Conservation (phyloP, 768 basidiomycete genomes). For the Amanita fuliginea region DNA sequence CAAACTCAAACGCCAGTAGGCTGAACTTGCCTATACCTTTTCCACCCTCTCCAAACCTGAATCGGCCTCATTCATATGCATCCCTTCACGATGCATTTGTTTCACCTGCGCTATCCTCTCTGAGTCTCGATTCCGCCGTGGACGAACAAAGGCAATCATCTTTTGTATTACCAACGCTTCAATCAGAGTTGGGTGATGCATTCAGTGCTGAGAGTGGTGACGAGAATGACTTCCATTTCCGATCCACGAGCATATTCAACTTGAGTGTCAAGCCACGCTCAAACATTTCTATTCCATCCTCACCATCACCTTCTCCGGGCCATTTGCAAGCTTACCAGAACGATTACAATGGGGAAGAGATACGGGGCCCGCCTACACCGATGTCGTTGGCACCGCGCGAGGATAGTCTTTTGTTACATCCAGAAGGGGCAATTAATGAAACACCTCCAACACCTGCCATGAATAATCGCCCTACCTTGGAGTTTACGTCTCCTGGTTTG, state of each 20-base stretch:
- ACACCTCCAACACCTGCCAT: not conserved
- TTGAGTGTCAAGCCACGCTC: conserved; percentile 12
- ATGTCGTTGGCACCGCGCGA: conserved; percentile 5
- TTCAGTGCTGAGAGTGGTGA: conserved; percentile 31
- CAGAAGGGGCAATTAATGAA: not conserved
- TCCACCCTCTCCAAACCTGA: conserved; percentile 2
- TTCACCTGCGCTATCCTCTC: conserved; percentile 22
- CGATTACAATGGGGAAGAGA: not conserved
- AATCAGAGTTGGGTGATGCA: conserved; percentile 48
- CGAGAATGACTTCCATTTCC: conserved; percentile 31
- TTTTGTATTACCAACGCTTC: conserved; percentile 25
- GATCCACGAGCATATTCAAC: conserved; percentile 45
- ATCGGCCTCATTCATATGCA: conserved; percentile 1
- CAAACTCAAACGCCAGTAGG: not conserved
- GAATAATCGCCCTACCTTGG: conserved; percentile 1
- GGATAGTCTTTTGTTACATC: conserved; percentile 4
- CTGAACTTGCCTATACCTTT: conserved; percentile 4
- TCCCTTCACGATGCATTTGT: conserved; percentile 4
- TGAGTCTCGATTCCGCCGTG: conserved; percentile 12
- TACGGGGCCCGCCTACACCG: conserved; percentile 1
- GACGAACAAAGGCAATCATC: not conserved
- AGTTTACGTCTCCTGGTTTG: conserved; percentile 10
- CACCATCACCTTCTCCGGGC: conserved; percentile 21
- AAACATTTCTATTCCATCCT: conserved; percentile 27
- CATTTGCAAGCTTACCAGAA: not conserved